phyloP scores from a whole-genome alignment of 306 rosid genomes.

The Heteromeles arbutifolia region DNA sequence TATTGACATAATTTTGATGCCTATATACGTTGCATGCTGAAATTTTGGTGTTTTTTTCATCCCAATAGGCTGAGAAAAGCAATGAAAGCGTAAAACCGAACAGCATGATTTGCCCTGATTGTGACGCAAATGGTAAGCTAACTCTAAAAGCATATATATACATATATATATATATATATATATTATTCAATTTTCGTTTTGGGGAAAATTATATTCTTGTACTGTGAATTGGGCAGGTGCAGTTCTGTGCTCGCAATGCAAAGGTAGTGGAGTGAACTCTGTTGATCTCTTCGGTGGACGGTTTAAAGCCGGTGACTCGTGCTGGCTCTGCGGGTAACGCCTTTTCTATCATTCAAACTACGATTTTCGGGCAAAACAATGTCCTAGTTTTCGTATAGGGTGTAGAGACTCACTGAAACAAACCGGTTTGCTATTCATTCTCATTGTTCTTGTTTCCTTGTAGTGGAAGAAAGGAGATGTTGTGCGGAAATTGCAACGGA shows the following conservation, averaged over 20 bases:
- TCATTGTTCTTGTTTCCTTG: conserved; percentile 13
- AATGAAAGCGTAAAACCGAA: conserved; percentile 51
- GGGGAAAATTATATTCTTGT: background rate
- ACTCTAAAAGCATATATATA: background rate
- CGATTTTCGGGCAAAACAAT: background rate
- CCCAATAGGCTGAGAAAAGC: conserved; percentile 37
- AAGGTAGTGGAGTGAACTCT: conserved; percentile 74
- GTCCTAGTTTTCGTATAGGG: too few relatives aligned
- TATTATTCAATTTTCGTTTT: too few relatives aligned
- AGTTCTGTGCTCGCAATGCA: conserved; percentile 56
- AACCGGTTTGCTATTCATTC: background rate
- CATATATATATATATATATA: too few relatives aligned
- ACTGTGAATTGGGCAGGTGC: conserved; percentile 44
- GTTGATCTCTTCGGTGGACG: conserved; percentile 76
- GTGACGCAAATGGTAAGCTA: conserved; percentile 75
- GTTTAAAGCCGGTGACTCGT: conserved; percentile 75
- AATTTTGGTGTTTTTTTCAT: background rate
- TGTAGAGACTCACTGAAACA: background rate
- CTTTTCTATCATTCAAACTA: background rate
- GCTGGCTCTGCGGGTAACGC: conserved; percentile 92
- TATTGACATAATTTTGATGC: background rate
- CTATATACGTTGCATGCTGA: background rate
- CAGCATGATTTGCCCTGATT: conserved; percentile 66
- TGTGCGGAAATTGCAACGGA: conserved; percentile 88
- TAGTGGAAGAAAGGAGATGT: conserved; percentile 72